A percentile compares a stretch with the other conserved stretches of the same genome.
Evolutionary conservation across 1,139 yeast genomes (phyloP).

Genomic region (Meyerozyma sp.): DNA sequence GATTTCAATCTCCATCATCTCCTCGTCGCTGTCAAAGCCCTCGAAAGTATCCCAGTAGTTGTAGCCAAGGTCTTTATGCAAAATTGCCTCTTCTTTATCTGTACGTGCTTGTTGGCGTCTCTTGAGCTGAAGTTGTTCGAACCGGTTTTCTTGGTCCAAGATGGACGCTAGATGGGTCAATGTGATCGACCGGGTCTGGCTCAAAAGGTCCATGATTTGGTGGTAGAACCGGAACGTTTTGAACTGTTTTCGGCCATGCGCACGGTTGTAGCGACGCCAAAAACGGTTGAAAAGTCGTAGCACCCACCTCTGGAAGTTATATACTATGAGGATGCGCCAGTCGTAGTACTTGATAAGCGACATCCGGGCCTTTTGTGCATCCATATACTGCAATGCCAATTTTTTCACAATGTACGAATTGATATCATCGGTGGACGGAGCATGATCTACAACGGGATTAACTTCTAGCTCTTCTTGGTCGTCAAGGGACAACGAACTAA

Average conservation of each 20-base stretch:
- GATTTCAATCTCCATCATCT: conserved; percentile 18
- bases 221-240: conserved; percentile 18
- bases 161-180: conserved; percentile 20
- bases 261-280: conserved; percentile 23
- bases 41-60: conserved; percentile 6
- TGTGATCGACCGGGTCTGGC: conserved; percentile 13
- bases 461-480: conserved; percentile 5
- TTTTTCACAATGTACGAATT: conserved; percentile 23
- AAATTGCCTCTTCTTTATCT: conserved; percentile 13
- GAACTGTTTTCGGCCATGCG: conserved; percentile 12
- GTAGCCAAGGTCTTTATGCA: conserved; percentile 11
- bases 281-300: conserved; percentile 35
- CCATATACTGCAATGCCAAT: conserved; percentile 19
- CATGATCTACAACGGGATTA: not conserved
- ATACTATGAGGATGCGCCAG: conserved; percentile 18
- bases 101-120: conserved; percentile 9
- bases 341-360: conserved; percentile 21
- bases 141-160: conserved; percentile 21
- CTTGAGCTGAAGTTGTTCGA: conserved; percentile 17
- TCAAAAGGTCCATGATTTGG: conserved; percentile 20
- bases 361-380: conserved; percentile 12
- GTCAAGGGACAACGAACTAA: conserved; percentile 10
- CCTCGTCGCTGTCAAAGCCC: conserved; percentile 21
- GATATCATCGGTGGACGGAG: conserved; percentile 6
- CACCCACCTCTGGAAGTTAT: conserved; percentile 32